Conservation (phyloP, 2,329 filamentous ascomycete species). For the Hortaea werneckii region DNA sequence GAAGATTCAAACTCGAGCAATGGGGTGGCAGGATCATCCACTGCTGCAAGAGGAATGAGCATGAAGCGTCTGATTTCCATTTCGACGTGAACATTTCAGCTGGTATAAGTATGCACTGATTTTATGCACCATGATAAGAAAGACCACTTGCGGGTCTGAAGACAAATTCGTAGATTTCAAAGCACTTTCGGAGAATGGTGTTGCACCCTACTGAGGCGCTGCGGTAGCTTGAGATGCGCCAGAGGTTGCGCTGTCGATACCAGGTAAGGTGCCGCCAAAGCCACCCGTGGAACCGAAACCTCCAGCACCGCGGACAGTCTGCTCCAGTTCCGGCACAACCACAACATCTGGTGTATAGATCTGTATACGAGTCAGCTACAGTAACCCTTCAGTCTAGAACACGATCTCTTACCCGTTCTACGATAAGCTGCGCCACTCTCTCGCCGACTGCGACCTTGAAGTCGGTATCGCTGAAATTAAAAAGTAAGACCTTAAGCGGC, state of each 20-base stretch:
- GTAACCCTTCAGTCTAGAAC: no score
- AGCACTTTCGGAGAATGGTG: no score
- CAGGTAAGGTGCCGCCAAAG: constrained; percentile 24
- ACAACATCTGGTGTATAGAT: constrained; percentile 87
- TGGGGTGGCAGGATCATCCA: constrained; percentile 16
- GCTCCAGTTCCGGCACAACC: constrained; percentile 80
- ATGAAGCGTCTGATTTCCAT: no score
- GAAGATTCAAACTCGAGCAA: constrained; percentile 53
- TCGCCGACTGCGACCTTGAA: constrained; percentile 78
- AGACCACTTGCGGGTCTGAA: no score
- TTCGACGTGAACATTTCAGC: no score
- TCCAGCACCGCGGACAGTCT: constrained; percentile 80
- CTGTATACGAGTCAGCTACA: no score
- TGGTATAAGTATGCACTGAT: no score
- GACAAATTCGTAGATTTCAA: no score
- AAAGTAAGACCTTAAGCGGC: constrained; percentile 85
- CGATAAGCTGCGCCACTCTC: constrained; percentile 81
- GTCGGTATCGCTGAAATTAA: constrained; percentile 78
- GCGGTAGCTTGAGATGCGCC: background rate
- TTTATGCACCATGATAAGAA: no score
- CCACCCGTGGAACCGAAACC: constrained; percentile 83
- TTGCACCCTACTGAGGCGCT: background rate
- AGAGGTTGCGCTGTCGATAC: constrained; percentile 12
- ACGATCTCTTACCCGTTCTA: constrained; percentile 69
- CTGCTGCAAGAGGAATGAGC: constrained; percentile 14